phyloP scores from a whole-genome alignment of 1,284 basidiomycete species.

The Papiliotrema fonsecae region DNA sequence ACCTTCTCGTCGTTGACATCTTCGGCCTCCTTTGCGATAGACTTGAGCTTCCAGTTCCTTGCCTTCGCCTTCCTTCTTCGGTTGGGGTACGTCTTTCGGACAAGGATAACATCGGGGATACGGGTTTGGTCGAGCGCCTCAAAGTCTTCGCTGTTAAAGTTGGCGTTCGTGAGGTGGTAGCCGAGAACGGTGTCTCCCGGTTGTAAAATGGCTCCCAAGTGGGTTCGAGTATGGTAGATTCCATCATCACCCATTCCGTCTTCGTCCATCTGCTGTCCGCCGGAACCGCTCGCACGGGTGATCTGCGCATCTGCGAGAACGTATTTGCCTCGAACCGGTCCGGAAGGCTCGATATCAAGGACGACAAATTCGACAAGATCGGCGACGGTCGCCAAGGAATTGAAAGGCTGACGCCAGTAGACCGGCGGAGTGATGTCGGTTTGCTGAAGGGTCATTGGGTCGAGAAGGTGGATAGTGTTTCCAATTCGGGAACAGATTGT shows the following conservation, averaged over 20 bases:
- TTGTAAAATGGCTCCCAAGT: conserved; percentile 89
- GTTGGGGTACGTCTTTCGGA: conserved; percentile 95
- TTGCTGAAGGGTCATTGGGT: conserved; percentile 78
- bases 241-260: conserved; percentile 56
- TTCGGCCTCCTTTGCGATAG: conserved; percentile 89
- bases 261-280: conserved; percentile 38
- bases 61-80: conserved; percentile 83
- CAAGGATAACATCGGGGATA: conserved; percentile 86
- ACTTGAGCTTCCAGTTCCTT: conserved; percentile 82
- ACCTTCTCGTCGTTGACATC: conserved; percentile 59
- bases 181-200: conserved; percentile 92
- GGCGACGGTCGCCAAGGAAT: conserved; percentile 70
- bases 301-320: conserved; percentile 93
- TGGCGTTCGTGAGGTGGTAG: conserved; percentile 80
- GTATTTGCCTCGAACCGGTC: conserved; percentile 64
- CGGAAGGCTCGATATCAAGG: conserved; percentile 85
- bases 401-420: conserved; percentile 89
- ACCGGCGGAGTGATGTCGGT: conserved; percentile 74
- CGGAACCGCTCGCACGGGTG: conserved; percentile 66
- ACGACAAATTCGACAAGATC: conserved; percentile 94
- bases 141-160: conserved; percentile 89
- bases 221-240: conserved; percentile 93
- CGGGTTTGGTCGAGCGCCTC: conserved; percentile 67
- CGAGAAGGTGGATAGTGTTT: conserved; percentile 84
- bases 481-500: conserved; percentile 86